These are phyloP conservation scores for Mucuna pruriens DNA, from an alignment of 306 rosid species.

Conservation along the genomic window DNA sequence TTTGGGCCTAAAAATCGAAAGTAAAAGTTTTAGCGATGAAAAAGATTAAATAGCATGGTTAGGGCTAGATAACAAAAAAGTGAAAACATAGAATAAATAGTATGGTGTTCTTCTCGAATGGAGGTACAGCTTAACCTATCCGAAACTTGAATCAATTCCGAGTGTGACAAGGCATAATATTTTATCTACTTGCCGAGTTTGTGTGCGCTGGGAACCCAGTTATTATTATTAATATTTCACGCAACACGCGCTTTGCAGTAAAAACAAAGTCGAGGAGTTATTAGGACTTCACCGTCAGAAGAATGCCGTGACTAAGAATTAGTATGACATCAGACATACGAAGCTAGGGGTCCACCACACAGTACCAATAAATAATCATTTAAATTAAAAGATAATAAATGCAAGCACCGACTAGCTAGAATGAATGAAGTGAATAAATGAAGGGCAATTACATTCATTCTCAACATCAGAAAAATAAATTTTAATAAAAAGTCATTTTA, in stretches of 20 bases:
- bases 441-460: neutral
- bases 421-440: neutral
- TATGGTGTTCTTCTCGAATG: neutral
- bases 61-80: neutral
- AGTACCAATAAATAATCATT: neutral
- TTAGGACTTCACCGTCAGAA: neutral
- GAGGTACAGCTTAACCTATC: neutral
- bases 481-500: neutral
- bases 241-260: neutral
- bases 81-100: no score
- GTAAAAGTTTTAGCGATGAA: no score
- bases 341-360: neutral
- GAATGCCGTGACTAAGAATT: neutral
- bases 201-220: no score
- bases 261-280: neutral
- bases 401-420: slow-evolving; percentile 7
- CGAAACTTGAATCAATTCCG: neutral
- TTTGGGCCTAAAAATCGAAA: no score
- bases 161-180: neutral
- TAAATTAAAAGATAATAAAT: neutral
- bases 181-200: no score
- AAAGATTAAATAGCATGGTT: neutral
- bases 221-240: neutral
- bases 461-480: neutral
- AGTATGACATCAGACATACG: neutral